Base-by-base conservation (phyloP, 768 basidiomycete genomes). In the Panaeolus papilionaceus region DNA sequence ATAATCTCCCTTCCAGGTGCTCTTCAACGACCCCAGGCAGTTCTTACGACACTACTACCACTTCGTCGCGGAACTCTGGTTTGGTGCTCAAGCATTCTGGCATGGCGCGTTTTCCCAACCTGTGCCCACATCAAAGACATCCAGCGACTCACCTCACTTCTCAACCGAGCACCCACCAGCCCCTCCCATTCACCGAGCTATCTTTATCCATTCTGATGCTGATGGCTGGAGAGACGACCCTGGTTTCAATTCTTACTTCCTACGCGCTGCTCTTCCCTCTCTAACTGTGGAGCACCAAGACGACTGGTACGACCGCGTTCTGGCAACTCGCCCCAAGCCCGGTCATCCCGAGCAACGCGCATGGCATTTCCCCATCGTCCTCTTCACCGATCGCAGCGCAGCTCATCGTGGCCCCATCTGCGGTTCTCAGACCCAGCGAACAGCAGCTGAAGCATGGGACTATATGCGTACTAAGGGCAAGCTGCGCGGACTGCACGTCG, bases 41-140 rank as follows among this genome's bases (percentile, higher is more conserved):
- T 92, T 95, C 83, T 83, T 95, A n/a, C 80, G 83, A 58, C 94
- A 95, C 75, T 95, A 94, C 76, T 95, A 95, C 77, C 94, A 95
- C 78, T 90, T 93, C 67, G 91, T 91, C 38, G 94, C 91, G 0
- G 94, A 96, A 74, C 86, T 93, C 61, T 79, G 93, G 66, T 80
- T 95, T 38, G 94, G 93, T 38, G 79, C 86, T 3, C 93, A 92
- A 85, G 86, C 92, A 1, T 86, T 93, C 71, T 93, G 90, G 90
- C 81, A 83, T 54, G 89, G 89, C 40, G 83, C 89, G 6, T 85
- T 77, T 49, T 75, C 75, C 2, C 23, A 72, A 10, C 71, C 77
- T 0, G 47, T 73, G 3, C 39, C 69, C 6, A 47, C 70, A 10
- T 62, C 68, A 5, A 65, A 68, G 44, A 64, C 65, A 20, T 66